Evolutionary conservation across 768 basidiomycete genomes (phyloP).

Genomic region (Amanita rimosa): DNA sequence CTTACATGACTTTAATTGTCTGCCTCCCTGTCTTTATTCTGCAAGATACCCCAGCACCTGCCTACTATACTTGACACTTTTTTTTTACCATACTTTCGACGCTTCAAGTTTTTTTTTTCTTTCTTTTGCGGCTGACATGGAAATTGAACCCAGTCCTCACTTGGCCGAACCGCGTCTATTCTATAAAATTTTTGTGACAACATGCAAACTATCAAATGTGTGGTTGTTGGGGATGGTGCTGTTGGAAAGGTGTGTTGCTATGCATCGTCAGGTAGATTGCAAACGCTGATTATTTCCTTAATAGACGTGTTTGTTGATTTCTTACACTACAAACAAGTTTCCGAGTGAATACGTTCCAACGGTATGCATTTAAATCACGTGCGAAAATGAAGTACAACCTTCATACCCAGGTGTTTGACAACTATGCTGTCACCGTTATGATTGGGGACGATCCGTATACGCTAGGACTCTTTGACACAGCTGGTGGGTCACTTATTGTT

Average conservation of each 20-base stretch:
- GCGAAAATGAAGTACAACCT: conserved; percentile 9
- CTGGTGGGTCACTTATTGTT: conserved; percentile 49
- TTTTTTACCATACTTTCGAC: not conserved
- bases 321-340: conserved; percentile 97
- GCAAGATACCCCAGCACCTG: not conserved
- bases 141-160: not conserved
- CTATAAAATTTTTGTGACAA: conserved; percentile 15
- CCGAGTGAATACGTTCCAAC: conserved; percentile 99
- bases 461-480: conserved; percentile 96
- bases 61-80: not conserved
- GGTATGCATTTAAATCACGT: conserved; percentile 38
- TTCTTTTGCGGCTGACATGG: conserved; percentile 10
- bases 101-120: not conserved
- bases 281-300: not conserved
- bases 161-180: conserved; percentile 10
- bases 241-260: conserved; percentile 78
- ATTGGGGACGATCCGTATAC: conserved; percentile 99
- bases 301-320: conserved; percentile 95
- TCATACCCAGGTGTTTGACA: conserved; percentile 77
- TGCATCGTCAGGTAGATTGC: not conserved
- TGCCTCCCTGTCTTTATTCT: not conserved
- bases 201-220: conserved; percentile 98
- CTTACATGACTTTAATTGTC: not conserved
- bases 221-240: conserved; percentile 96
- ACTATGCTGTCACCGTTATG: conserved; percentile 99